Conservation (phyloP, 345 rosid genomes). For the Eucalyptus lansdowneana region DNA sequence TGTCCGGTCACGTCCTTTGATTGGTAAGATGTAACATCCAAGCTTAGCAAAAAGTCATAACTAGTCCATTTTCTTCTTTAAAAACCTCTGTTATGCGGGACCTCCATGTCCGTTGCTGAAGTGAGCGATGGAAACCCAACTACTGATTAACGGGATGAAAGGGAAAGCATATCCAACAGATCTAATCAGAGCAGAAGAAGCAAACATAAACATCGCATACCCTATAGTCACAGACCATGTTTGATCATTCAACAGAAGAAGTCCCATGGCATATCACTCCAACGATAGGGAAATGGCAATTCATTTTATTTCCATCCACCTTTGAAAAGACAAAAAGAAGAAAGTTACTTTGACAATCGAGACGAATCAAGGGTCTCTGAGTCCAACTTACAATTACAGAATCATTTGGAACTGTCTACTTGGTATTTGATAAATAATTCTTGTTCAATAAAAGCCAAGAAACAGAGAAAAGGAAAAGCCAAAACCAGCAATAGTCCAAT, state of each 20-base stretch:
- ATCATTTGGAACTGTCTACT: neutral
- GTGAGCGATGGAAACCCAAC: neutral
- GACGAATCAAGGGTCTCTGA: neutral
- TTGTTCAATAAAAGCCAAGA: neutral
- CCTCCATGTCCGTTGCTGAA: neutral
- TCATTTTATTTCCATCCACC: neutral
- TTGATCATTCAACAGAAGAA: neutral
- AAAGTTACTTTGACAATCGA: neutral
- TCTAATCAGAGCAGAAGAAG: neutral
- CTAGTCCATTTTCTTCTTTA: neutral
- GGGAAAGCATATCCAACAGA: neutral
- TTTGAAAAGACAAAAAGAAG: neutral
- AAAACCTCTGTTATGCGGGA: neutral
- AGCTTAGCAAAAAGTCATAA: neutral
- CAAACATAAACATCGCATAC: neutral
- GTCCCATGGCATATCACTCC: neutral
- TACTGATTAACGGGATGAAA: neutral
- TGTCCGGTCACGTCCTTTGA: neutral
- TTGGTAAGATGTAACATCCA: neutral
- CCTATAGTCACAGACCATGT: neutral
- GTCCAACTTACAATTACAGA: neutral
- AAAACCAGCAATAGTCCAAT: conserved; percentile 7
- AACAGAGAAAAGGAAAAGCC: neutral
- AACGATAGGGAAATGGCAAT: neutral
- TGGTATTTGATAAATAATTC: neutral